These are phyloP conservation scores for Mucor saturninus DNA, from an alignment of 371 early-diverging fungal species.

Conservation along the genomic window DNA sequence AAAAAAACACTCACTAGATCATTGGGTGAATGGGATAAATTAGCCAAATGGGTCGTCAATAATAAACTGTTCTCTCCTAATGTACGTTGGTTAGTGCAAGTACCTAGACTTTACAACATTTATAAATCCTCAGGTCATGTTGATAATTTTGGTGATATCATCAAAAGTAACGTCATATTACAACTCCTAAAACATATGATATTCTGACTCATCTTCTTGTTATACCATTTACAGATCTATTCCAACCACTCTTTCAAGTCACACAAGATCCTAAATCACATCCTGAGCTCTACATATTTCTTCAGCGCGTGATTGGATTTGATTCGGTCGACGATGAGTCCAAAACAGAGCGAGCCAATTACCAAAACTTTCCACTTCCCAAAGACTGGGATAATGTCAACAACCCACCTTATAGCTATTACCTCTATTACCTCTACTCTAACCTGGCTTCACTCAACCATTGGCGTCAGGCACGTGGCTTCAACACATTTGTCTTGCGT, in stretches of 20 bases:
- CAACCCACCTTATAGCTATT: constrained; percentile 99
- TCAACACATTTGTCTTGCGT: constrained; percentile 94
- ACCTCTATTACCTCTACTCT: constrained; percentile 95
- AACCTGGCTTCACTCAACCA: constrained; percentile 89
- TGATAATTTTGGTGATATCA: constrained; percentile 80
- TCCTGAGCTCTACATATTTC: constrained; percentile 91
- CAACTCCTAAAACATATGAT: neutral
- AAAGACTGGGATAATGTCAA: constrained; percentile 73
- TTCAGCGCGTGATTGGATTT: constrained; percentile 96
- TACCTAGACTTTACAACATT: constrained; percentile 94
- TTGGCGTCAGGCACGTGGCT: constrained; percentile 79
- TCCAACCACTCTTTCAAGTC: constrained; percentile 94
- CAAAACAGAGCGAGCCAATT: constrained; percentile 84
- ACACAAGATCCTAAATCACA: constrained; percentile 83
- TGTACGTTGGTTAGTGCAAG: constrained; percentile 97
- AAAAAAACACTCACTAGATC: constrained; percentile 22
- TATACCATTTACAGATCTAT: constrained; percentile 67
- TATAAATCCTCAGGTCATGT: constrained; percentile 78
- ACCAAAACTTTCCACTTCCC: constrained; percentile 89
- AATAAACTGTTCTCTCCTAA: constrained; percentile 91
- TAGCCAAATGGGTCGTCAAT: constrained; percentile 95
- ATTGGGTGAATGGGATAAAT: constrained; percentile 90
- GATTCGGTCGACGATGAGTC: constrained; percentile 99
- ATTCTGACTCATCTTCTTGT: too few relatives aligned
- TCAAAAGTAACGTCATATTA: constrained; percentile 61